These are phyloP conservation scores for Ophiostoma sp. DNA, from an alignment of 2,329 filamentous ascomycete genomes.

Conservation along the genomic window DNA sequence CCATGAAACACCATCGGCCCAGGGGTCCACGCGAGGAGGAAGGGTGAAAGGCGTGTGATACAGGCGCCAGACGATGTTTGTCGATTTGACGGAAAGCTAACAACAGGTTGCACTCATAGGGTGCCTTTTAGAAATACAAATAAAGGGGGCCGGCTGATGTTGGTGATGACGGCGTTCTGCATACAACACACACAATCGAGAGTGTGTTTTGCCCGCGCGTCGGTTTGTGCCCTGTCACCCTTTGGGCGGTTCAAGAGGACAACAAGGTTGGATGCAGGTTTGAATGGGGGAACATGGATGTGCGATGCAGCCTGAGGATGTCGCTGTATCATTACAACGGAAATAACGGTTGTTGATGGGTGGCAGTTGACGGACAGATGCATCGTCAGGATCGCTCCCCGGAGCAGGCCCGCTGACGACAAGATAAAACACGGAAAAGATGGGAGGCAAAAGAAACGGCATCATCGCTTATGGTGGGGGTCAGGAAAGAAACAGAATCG, in stretches of 20 bases:
- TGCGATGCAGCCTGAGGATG: neutral
- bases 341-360: neutral
- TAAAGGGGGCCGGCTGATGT: neutral
- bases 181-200: neutral
- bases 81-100: neutral
- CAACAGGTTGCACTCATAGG: neutral
- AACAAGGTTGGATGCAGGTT: neutral
- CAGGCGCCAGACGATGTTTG: neutral
- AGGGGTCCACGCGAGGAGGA: constrained; percentile 14
- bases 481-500: neutral
- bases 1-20: constrained; percentile 17
- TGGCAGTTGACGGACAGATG: neutral
- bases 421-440: neutral
- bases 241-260: neutral
- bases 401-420: neutral
- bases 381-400: neutral
- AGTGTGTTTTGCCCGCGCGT: neutral
- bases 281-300: neutral
- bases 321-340: neutral
- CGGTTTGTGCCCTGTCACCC: constrained; percentile 4
- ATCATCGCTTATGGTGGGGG: constrained; percentile 6
- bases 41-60: neutral
- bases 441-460: neutral
- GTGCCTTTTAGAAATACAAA: neutral
- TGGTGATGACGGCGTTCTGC: neutral